Evolutionary conservation across 768 basidiomycete genomes (phyloP).

Genomic region (Amanita jacksonii): DNA sequence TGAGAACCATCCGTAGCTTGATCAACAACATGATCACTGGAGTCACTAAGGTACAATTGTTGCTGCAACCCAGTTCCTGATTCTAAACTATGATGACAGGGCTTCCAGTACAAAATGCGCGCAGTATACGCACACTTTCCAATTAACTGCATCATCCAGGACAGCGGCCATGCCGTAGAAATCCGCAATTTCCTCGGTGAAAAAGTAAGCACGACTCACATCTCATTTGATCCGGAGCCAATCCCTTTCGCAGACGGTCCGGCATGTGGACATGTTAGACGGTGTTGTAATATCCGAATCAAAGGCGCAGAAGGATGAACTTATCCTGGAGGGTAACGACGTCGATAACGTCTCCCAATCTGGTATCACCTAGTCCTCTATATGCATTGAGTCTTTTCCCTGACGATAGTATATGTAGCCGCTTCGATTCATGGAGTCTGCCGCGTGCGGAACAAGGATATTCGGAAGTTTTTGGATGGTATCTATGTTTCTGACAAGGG

Average conservation of each 20-base stretch:
- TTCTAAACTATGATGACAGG: conserved; percentile 36
- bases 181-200: conserved; percentile 95
- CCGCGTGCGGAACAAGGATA: conserved; percentile 95
- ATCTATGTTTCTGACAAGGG: conserved; percentile 74
- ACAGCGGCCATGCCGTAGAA: conserved; percentile 61
- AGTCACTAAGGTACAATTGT: conserved; percentile 79
- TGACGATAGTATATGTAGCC: no score
- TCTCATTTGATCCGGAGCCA: background rate
- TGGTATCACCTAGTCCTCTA: conserved; percentile 44
- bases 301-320: conserved; percentile 88
- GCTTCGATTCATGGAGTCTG: conserved; percentile 80
- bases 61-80: background rate
- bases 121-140: conserved; percentile 99
- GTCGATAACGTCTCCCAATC: conserved; percentile 97
- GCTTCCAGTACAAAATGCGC: conserved; percentile 99
- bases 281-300: conserved; percentile 84
- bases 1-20: conserved; percentile 90
- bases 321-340: conserved; percentile 91
- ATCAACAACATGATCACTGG: conserved; percentile 98
- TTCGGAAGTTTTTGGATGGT: conserved; percentile 67
- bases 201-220: conserved; percentile 48
- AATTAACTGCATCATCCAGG: conserved; percentile 94
- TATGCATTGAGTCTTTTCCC: no score
- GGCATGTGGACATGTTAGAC: conserved; percentile 84
- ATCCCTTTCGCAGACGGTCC: conserved; percentile 58